These are phyloP conservation scores for Chrysopogon serrulatus DNA, from an alignment of 176 grass and related monocot species.

Conservation along the genomic window DNA sequence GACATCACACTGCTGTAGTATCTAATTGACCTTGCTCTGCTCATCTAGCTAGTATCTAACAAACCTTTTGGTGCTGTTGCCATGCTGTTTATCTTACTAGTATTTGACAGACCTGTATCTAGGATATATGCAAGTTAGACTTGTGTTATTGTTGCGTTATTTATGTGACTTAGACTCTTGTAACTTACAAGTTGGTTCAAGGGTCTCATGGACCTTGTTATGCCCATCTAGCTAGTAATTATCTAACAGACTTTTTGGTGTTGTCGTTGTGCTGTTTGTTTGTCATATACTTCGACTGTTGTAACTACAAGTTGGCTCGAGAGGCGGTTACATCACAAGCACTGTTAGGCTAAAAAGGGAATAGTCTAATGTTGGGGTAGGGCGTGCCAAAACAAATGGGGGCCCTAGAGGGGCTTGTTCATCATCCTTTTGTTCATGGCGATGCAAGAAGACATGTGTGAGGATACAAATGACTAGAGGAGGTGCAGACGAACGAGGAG, in stretches of 20 bases:
- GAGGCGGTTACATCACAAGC: too few relatives aligned
- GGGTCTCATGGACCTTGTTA: neutral
- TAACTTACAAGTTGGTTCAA: neutral
- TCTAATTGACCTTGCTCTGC: neutral
- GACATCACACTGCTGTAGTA: neutral
- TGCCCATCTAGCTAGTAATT: neutral
- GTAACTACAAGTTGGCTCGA: neutral
- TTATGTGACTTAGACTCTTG: neutral
- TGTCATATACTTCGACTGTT: neutral
- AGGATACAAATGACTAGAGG: too few relatives aligned
- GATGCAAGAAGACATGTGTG: too few relatives aligned
- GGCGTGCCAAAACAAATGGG: too few relatives aligned
- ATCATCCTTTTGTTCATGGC: too few relatives aligned
- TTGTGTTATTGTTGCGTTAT: neutral
- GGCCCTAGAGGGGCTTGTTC: too few relatives aligned
- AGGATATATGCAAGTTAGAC: neutral
- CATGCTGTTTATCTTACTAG: too few relatives aligned
- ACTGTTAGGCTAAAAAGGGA: too few relatives aligned
- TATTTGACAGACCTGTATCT: neutral
- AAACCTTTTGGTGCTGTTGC: too few relatives aligned
- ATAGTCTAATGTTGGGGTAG: too few relatives aligned
- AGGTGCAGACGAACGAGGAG: too few relatives aligned
- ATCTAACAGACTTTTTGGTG: neutral
- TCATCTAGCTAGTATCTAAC: neutral
- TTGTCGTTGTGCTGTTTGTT: neutral